phyloP scores from a whole-genome alignment of 225 moss, liverwort and hornwort genomes.

The Anthoceros angustus region DNA sequence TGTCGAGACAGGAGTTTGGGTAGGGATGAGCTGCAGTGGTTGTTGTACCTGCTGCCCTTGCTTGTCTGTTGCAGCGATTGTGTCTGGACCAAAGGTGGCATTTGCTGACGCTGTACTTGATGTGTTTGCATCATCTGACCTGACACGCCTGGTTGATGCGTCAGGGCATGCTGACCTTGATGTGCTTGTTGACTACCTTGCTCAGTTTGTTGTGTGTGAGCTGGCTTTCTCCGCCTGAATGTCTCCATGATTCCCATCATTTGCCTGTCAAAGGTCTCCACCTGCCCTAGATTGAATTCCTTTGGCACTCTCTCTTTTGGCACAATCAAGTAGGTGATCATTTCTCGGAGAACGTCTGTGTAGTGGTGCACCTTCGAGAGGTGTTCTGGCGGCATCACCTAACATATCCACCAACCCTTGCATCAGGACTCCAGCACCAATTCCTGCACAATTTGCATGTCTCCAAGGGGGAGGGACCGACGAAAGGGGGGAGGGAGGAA shows the following conservation, averaged over 20 bases:
- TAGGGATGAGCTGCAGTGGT: slow-evolving; percentile 49
- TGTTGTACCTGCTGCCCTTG: slow-evolving; percentile 11
- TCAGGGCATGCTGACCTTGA: slow-evolving; percentile 38
- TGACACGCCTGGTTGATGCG: slow-evolving; percentile 26
- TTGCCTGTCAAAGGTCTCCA: slow-evolving; percentile 87
- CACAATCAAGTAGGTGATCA: slow-evolving; percentile 82
- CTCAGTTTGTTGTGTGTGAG: slow-evolving; percentile 22
- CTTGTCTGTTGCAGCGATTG: slow-evolving; percentile 22
- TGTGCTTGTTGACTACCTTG: slow-evolving; percentile 37
- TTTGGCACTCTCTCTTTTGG: slow-evolving; percentile 56
- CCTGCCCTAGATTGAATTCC: slow-evolving; percentile 71
- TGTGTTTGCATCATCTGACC: slow-evolving; percentile 24
- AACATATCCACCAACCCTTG: no score
- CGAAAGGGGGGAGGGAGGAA: no score
- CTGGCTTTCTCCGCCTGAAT: slow-evolving; percentile 49
- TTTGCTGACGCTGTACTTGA: slow-evolving; percentile 29
- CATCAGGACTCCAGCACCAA: no score
- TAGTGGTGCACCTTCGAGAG: slow-evolving; percentile 85
- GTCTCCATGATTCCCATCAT: slow-evolving; percentile 83
- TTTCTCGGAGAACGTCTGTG: slow-evolving; percentile 75
- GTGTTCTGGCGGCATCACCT: slow-evolving; percentile 93
- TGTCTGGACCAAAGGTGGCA: slow-evolving; percentile 19
- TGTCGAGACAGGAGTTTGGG: slow-evolving; percentile 17
- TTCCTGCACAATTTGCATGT: no score
- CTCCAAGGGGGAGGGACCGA: no score